Percentiles rank a stretch among this genome's conserved stretches.
Conservation (phyloP, 163 green algal species). For the Picocystis sp. region DNA sequence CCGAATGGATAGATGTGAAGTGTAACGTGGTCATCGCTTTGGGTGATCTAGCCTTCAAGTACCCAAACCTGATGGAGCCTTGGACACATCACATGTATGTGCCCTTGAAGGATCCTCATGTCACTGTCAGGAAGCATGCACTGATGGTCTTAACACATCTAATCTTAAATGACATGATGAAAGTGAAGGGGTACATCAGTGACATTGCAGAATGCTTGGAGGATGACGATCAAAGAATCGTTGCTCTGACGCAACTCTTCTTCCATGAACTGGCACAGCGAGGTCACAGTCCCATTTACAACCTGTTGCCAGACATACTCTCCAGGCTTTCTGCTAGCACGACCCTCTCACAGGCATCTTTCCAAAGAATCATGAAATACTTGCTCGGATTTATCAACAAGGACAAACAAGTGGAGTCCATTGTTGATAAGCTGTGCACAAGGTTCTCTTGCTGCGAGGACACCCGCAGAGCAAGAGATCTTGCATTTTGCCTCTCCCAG, state of each 20-base stretch:
- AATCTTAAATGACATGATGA: conserved; percentile 92
- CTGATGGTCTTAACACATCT: conserved; percentile 81
- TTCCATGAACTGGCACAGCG: conserved; percentile 65
- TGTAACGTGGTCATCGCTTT: conserved; percentile 67
- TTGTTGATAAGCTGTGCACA: conserved; percentile 58
- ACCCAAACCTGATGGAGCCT: conserved; percentile 80
- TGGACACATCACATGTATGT: conserved; percentile 73
- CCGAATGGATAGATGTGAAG: conserved; percentile 29
- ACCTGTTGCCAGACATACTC: conserved; percentile 83
- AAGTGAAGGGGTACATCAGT: conserved; percentile 78
- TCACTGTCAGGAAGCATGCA: conserved; percentile 42
- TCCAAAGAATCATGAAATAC: conserved; percentile 43
- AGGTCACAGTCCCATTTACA: conserved; percentile 58
- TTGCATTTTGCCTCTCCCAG: conserved; percentile 61
- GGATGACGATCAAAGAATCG: conserved; percentile 31
- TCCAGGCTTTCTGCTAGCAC: conserved; percentile 35
- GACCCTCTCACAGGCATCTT: conserved; percentile 25
- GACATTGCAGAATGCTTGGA: conserved; percentile 62
- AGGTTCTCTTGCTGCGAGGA: conserved; percentile 31
- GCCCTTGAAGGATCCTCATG: conserved; percentile 35
- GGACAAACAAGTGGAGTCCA: conserved; percentile 51
- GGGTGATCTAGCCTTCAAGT: conserved; percentile 73
- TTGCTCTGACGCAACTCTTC: conserved; percentile 47
- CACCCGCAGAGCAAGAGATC: conserved; percentile 29
- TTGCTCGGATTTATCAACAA: conserved; percentile 73